Base-by-base conservation (phyloP, 441 rosid genomes). In the Biscutella laevigata region DNA sequence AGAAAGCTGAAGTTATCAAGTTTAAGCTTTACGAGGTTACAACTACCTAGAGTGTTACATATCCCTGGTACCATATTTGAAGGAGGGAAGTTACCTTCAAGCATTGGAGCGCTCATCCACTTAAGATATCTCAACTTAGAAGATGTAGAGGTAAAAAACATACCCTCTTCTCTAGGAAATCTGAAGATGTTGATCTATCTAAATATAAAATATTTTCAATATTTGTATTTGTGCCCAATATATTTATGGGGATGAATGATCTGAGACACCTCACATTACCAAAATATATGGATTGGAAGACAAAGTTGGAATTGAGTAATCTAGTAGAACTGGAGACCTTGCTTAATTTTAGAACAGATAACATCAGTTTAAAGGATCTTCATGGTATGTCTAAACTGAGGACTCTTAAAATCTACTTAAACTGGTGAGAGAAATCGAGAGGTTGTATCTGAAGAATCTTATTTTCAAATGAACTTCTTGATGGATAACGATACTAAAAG, bases 11-110 rank as follows among this genome's bases (percentile, higher is more conserved):
- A 11, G 47, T 1, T 21, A 3, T 11, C 5, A 22, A 6, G 10
- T 21, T 3, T 2, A 43, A 24, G 11, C 6, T 4, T 1, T 43
- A 13, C 2, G 12, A 22, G 20, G 32, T 24, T 43, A 43, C 0
- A 25, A 8, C 4, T 13, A 0, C 0, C 24, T 0, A 24, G 49
- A 0, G 17, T 25, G 6, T 44, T 25, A 25, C 32, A 44, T 25
- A n/a, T 44, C 4, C 8, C 0, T 25, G 0, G 1, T 0, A 16
- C 10, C 0, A 1, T 2, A 0, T 12, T 24, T 12, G 0, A 2
- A 7, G 19, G 32, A 24, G 3, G 6, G 6, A 11, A 7, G 2
- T 0, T 43, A 7, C 2, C 48, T 7, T 24, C 11, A 0, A 0
- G 30, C 4, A n/a, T 43, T 43, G 49, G 32, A 8, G 13, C 24